Conservation (phyloP, 2,329 filamentous ascomycete species). For the Huntiella decipiens region DNA sequence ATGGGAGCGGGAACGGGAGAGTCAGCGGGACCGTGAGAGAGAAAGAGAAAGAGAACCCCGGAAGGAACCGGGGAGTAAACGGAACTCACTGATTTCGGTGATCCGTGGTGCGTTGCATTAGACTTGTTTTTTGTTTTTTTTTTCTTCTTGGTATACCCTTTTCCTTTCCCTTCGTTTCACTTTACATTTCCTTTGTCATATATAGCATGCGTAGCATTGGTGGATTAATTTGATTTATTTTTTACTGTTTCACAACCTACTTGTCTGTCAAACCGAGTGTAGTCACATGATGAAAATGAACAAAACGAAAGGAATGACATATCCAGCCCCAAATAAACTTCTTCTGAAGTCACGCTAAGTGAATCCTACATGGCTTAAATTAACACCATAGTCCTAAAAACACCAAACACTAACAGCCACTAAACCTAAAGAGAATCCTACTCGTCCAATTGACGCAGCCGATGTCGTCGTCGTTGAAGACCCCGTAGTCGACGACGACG, state of each 20-base stretch:
- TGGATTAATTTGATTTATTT: background rate
- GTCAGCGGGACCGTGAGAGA: conserved; percentile 20
- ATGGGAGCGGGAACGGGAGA: conserved; percentile 25
- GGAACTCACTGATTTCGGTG: conserved; percentile 36
- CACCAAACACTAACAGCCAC: background rate
- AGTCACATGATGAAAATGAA: background rate
- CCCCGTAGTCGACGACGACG: background rate
- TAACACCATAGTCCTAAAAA: background rate
- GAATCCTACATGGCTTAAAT: background rate
- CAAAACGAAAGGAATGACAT: background rate
- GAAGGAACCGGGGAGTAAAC: conserved; percentile 19
- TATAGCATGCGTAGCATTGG: background rate
- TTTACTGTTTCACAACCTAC: background rate
- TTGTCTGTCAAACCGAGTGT: background rate
- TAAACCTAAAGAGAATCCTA: background rate
- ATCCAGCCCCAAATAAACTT: background rate
- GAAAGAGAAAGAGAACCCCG: conserved; percentile 14
- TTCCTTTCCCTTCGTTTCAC: background rate
- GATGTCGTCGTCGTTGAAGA: background rate
- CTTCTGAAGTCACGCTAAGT: background rate
- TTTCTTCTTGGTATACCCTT: background rate
- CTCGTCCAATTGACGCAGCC: background rate
- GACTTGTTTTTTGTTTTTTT: conserved; percentile 22
- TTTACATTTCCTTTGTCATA: conserved; percentile 6
- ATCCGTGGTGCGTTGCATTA: conserved; percentile 39